Base-by-base conservation (phyloP, 2,329 filamentous ascomycete species). In the Penicillium freii region DNA sequence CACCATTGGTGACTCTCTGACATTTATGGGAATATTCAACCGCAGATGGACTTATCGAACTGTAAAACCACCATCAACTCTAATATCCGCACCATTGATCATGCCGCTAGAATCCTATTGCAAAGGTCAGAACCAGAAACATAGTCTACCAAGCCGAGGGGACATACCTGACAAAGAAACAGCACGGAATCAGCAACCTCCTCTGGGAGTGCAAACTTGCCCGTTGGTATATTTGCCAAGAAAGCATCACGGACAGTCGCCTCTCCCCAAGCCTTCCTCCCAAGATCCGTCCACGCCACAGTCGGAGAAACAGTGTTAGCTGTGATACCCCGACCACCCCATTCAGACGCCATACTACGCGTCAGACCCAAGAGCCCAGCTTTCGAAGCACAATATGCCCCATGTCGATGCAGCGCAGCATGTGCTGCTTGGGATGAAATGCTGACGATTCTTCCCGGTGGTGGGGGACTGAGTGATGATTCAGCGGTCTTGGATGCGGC, bases 371-470 rank as follows among this genome's bases (percentile, higher is more conserved):
- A 58, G 8, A 81, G 61, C 0, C 73, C 79, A 5, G 78, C 77
- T 51, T 81, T 81, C 5, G 75, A 78, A 1, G 79, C 78, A 56
- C 79, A 81, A 61, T 81, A 81, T 0, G 77, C 77, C 1, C 77
- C 76, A 54, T 81, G 79, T 1, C 73, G 69, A 45, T 74, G 72
- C 2, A 81, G 70, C 1, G 79, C 78, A 0, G 77, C 74, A 60
- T 80, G 77, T 3, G 77, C 78, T 1, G 78, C 79, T 59, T 81
- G 78, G 2, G 74, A 77, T 3, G 78, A 74, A 45, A 81, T 73
- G 52, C 74, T 79, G 29, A 81, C 75, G 48, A 81, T 80, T 5
- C 79, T 64, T 0, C 78, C 78, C 0, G 75, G 73, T 0, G 73
- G 72, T 0, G 65, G 59, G 1, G 60, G 61, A 5, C 23, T 61